Evolutionary conservation across 441 rosid species (phyloP), one percentile per base, ranked within the genome.

Genomic region (Adansonia madagascariensis): DNA sequence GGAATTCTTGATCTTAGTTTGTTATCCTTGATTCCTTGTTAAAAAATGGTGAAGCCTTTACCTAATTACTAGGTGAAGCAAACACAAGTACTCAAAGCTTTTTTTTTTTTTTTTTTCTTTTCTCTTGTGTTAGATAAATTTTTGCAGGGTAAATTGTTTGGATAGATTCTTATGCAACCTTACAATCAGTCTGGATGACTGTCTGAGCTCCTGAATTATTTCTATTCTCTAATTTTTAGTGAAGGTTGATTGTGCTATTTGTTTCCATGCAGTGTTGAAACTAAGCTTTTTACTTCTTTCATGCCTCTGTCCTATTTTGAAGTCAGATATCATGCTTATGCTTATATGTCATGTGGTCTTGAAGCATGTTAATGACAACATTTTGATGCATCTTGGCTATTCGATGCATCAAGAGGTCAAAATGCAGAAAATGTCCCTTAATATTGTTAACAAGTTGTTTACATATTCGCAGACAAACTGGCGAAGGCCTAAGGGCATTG

Each of bases 401-500:
- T 24, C 22, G 31, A 44, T 69, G 55, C 17, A 3, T 69, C 57
- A 7, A 27, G 35, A 27, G 2, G 35, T 0, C 35, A 22, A 9
- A 8, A 1, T 8, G 1, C 41, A 24, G 17, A 22, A 0, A 39
- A 4, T 27, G 2, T 4, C 41, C 65, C 8, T 9, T 4, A 18
- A 1, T 27, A 27, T 27, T 2, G 2, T 10, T 74, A 12, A 60
- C 67, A 22, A 11, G 3, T 66, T 59, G 5, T 8, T 60, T 24
- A 55, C 22, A 60, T 60, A 12, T 0, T 75, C 63, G 56, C 84
- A 91, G 93, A 39, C 75, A 56, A 91, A 68, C 84, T 91, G 39
- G 39, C 39, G 39, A 31, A 31, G 39, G 39, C 39, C 39, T 31
- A 31, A 31, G 39, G 39, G 39, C 39, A 31, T 31, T 31, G 39